These are phyloP conservation scores for Colletotrichum falcatum DNA, from an alignment of 2,329 filamentous ascomycete species.

Conservation along the genomic window DNA sequence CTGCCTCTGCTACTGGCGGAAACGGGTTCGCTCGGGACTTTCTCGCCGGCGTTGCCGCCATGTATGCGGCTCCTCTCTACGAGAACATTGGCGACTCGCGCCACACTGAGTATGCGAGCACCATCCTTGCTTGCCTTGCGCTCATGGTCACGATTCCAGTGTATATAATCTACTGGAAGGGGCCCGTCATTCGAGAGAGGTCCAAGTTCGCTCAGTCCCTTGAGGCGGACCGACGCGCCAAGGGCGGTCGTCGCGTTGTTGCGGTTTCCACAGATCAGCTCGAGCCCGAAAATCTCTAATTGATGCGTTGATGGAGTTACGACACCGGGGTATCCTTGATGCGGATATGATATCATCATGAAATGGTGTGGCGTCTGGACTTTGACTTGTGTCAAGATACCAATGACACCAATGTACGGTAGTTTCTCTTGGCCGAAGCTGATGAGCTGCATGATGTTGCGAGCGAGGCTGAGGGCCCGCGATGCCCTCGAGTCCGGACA, in stretches of 20 bases:
- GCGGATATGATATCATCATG: background rate
- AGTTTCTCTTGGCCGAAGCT: background rate
- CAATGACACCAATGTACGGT: background rate
- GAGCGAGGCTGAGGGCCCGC: too few relatives aligned
- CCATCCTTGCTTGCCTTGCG: constrained; percentile 61
- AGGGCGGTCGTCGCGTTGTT: constrained; percentile 28
- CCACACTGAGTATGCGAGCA: constrained; percentile 65
- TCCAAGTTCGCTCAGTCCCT: constrained; percentile 41
- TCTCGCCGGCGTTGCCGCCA: constrained; percentile 71
- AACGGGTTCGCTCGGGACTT: constrained; percentile 76
- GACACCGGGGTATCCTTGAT: background rate
- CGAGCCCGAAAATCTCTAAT: constrained; percentile 17
- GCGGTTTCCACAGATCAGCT: constrained; percentile 20
- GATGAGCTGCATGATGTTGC: too few relatives aligned
- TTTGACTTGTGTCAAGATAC: too few relatives aligned
- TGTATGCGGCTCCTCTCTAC: constrained; percentile 69
- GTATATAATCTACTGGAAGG: constrained; percentile 41
- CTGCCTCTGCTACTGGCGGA: constrained; percentile 74
- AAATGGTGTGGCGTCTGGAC: too few relatives aligned
- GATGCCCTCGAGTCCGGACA: too few relatives aligned
- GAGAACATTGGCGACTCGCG: constrained; percentile 54
- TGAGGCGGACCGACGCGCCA: constrained; percentile 17
- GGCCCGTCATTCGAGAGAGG: constrained; percentile 34
- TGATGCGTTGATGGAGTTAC: rapidly evolving
- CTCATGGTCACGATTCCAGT: constrained; percentile 35